Evolutionary conservation across 1,139 yeast genomes (phyloP).

Genomic region (Yamadazyma oceani): DNA sequence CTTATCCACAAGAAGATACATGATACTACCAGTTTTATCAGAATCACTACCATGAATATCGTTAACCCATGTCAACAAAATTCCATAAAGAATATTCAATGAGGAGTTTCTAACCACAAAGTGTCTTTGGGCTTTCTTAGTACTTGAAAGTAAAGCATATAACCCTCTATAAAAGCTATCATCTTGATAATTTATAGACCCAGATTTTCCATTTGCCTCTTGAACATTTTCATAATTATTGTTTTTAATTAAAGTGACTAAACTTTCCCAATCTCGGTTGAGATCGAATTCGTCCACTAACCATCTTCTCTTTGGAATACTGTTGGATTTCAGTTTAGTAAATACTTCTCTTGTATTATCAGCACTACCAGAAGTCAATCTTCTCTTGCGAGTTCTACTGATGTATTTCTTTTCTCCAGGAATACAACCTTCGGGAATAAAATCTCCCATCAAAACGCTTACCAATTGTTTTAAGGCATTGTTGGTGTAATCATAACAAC

Average conservation of each 20-base stretch:
- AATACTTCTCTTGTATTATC: constrained; percentile 3
- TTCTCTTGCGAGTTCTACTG: constrained; percentile 25
- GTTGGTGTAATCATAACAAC: constrained; percentile 61
- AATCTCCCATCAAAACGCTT: constrained; percentile 55
- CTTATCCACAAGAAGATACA: constrained; percentile 55
- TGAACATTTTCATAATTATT: constrained; percentile 21
- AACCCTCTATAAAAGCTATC: constrained; percentile 33
- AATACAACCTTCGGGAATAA: constrained; percentile 53
- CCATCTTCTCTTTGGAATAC: constrained; percentile 50
- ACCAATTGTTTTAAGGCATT: constrained; percentile 52
- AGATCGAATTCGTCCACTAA: constrained; percentile 59
- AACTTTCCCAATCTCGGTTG: constrained; percentile 51
- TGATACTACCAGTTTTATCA: constrained; percentile 44
- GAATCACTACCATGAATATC: constrained; percentile 13
- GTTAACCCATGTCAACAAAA: constrained; percentile 58
- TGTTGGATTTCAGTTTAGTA: constrained; percentile 16
- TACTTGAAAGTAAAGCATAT: constrained; percentile 29
- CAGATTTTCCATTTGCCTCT: constrained; percentile 9
- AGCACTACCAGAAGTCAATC: constrained; percentile 14
- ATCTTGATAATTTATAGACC: constrained; percentile 24
- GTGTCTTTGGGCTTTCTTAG: constrained; percentile 39
- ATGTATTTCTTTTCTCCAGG: constrained; percentile 53
- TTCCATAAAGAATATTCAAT: constrained; percentile 56
- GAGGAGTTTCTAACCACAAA: constrained; percentile 64
- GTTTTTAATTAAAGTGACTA: constrained; percentile 42